phyloP scores from a whole-genome alignment of 495 filamentous ascomycete species.

The Elaphomyces granulatus region DNA sequence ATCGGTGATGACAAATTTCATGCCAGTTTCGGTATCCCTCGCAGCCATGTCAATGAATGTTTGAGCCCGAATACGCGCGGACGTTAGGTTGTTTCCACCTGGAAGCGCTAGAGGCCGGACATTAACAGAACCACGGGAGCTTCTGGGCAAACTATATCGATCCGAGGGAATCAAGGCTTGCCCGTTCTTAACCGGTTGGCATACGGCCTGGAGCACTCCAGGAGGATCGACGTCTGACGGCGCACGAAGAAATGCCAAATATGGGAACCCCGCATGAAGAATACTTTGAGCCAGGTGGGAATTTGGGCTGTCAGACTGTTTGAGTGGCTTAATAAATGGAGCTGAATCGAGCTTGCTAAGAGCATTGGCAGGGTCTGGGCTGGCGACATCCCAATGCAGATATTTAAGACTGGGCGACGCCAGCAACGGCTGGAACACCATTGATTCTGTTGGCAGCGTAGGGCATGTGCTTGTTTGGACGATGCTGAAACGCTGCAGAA shows the following conservation, averaged over 20 bases:
- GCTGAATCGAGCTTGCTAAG: constrained; percentile 27
- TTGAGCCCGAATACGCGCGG: constrained; percentile 33
- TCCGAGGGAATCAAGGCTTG: constrained; percentile 36
- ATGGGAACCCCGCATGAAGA: constrained; percentile 51
- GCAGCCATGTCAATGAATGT: constrained; percentile 36
- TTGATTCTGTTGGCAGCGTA: constrained; percentile 39
- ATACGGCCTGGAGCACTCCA: constrained; percentile 56
- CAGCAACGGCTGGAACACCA: constrained; percentile 54
- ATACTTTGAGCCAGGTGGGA: constrained; percentile 62
- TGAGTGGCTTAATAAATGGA: constrained; percentile 25
- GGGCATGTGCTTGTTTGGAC: constrained; percentile 50
- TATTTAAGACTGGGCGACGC: constrained; percentile 50
- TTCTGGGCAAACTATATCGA: constrained; percentile 33
- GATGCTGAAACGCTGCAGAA: constrained; percentile 52
- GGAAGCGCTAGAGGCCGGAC: constrained; percentile 30
- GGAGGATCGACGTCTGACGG: constrained; percentile 55
- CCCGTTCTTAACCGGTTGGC: constrained; percentile 40
- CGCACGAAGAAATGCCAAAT: constrained; percentile 49
- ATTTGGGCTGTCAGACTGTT: constrained; percentile 41
- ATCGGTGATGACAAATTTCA: constrained; percentile 31
- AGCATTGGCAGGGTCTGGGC: constrained; percentile 27
- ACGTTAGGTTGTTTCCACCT: constrained; percentile 32
- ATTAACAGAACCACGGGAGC: constrained; percentile 32
- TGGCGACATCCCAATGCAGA: constrained; percentile 72
- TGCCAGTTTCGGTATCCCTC: constrained; percentile 29